Conservation (phyloP, 2,329 filamentous ascomycete species). For the Diaporthe amygdali region DNA sequence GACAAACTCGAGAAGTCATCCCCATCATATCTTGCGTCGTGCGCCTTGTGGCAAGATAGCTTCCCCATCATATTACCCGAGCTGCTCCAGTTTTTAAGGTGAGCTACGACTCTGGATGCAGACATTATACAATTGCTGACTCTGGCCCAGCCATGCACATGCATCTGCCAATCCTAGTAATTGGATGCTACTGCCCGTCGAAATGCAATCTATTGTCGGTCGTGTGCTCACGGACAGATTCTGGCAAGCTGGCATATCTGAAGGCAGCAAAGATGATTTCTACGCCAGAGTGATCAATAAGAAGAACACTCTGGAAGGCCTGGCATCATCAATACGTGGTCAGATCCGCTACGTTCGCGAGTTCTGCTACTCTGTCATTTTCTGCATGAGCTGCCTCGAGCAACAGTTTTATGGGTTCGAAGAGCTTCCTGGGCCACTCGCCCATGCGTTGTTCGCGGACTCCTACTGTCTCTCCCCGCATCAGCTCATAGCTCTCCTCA, state of each 20-base stretch:
- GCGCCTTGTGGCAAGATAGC: slow-evolving; percentile 81
- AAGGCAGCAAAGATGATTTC: slow-evolving; percentile 95
- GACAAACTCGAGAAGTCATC: slow-evolving; percentile 83
- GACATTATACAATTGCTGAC: slow-evolving; percentile 17
- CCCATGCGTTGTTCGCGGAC: slow-evolving; percentile 83
- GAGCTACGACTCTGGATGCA: slow-evolving; percentile 26
- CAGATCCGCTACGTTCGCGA: slow-evolving; percentile 90
- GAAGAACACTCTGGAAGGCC: slow-evolving; percentile 87
- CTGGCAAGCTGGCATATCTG: slow-evolving; percentile 97
- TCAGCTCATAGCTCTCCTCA: slow-evolving; percentile 91
- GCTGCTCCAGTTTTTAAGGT: slow-evolving; percentile 82
- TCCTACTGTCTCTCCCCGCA: slow-evolving; percentile 86
- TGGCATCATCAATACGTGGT: slow-evolving; percentile 90
- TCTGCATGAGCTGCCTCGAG: slow-evolving; percentile 87
- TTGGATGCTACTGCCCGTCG: slow-evolving; percentile 77
- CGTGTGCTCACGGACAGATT: slow-evolving; percentile 92
- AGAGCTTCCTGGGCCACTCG: slow-evolving; percentile 82
- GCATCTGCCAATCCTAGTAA: slow-evolving; percentile 87
- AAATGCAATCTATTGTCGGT: slow-evolving; percentile 78
- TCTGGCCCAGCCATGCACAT: slow-evolving; percentile 74
- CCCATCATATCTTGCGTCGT: slow-evolving; percentile 75
- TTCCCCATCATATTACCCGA: slow-evolving; percentile 85
- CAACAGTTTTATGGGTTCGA: slow-evolving; percentile 89
- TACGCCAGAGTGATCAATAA: slow-evolving; percentile 90
- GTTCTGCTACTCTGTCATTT: slow-evolving; percentile 91